Percentiles rank a stretch among this genome's conserved stretches.
Conservation (phyloP, 257 asterid species). For the Echites panduratus region DNA sequence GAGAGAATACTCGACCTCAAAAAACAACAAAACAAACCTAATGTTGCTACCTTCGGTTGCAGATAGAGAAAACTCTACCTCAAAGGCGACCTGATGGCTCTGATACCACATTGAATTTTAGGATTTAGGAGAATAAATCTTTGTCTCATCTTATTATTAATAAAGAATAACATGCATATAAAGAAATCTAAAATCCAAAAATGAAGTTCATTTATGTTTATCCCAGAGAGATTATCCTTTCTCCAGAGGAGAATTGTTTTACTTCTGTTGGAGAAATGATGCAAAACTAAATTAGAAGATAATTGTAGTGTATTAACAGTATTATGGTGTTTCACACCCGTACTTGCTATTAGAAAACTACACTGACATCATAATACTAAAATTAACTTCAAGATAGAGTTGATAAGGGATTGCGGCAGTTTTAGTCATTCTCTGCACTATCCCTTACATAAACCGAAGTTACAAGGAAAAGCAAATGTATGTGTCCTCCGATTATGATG, state of each 20-base stretch:
- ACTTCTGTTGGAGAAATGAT: background rate
- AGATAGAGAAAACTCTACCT: background rate
- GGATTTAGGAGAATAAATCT: too few species aligned
- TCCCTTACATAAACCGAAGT: background rate
- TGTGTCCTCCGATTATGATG: background rate
- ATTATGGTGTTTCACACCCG: background rate
- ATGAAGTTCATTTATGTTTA: background rate
- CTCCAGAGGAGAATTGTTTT: background rate
- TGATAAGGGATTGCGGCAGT: background rate
- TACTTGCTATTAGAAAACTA: background rate
- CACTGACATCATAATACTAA: background rate
- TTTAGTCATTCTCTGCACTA: background rate
- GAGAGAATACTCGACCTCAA: too few species aligned
- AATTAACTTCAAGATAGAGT: background rate
- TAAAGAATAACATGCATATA: too few species aligned
- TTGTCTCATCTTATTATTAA: too few species aligned
- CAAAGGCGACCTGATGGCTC: too few species aligned
- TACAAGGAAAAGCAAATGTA: background rate
- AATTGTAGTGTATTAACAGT: background rate
- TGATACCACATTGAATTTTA: too few species aligned
- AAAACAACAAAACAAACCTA: too few species aligned
- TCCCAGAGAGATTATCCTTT: background rate
- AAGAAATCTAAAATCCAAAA: too few species aligned
- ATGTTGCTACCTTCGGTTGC: too few species aligned
- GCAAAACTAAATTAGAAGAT: background rate